These are phyloP conservation scores for Emericellopsis atlantica DNA, from an alignment of 2,329 filamentous ascomycete genomes.

Conservation along the genomic window DNA sequence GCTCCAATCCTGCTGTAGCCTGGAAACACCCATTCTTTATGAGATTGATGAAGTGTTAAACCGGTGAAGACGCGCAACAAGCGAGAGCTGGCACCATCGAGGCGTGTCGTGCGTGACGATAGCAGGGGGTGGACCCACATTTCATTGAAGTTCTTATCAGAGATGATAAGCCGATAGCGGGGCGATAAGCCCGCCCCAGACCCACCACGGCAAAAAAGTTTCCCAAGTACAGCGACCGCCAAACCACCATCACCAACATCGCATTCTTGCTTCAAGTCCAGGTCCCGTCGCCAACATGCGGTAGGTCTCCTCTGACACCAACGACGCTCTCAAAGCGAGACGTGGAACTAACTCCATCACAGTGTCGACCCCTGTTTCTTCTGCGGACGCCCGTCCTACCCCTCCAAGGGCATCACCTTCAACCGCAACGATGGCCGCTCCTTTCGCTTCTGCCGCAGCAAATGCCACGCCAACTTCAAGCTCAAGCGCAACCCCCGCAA, in stretches of 20 bases:
- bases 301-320: background rate
- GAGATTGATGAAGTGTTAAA: too few species aligned
- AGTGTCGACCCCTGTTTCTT: constrained; percentile 32
- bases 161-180: too few species aligned
- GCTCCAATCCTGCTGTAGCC: too few species aligned
- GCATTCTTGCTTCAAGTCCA: background rate
- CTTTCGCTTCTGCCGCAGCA: constrained; percentile 10
- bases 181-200: background rate
- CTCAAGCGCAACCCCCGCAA: constrained; percentile 76
- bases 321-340: background rate
- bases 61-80: too few species aligned
- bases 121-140: too few species aligned
- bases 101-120: too few species aligned
- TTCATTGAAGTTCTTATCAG: too few species aligned
- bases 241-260: background rate
- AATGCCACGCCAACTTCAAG: constrained; percentile 46
- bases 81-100: too few species aligned
- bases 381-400: constrained; percentile 36
- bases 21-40: too few species aligned
- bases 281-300: constrained; percentile 1
- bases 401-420: constrained; percentile 42
- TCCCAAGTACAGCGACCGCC: background rate
- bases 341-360: background rate
- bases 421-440: constrained; percentile 29
- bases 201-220: too few species aligned